These are phyloP conservation scores for Lodderomyces oxycetoniae DNA, from an alignment of 1,139 yeast genomes.

Conservation along the genomic window DNA sequence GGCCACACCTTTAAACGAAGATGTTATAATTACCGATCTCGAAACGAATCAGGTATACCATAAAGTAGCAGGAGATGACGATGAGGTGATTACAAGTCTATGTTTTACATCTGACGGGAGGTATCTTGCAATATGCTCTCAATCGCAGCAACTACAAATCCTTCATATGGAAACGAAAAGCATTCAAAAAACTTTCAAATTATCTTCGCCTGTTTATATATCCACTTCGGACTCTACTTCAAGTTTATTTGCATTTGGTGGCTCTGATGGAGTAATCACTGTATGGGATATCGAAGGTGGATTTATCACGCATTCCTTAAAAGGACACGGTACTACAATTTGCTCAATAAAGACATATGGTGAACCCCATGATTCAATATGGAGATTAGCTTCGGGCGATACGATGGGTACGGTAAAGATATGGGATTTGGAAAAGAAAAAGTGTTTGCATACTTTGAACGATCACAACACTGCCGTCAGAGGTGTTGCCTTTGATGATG, in stretches of 20 bases:
- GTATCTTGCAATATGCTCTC: conserved; percentile 68
- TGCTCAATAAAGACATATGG: conserved; percentile 76
- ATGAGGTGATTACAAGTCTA: conserved; percentile 68
- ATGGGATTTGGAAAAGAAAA: conserved; percentile 88
- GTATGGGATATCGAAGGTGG: conserved; percentile 93
- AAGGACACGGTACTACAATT: conserved; percentile 93
- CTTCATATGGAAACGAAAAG: conserved; percentile 46
- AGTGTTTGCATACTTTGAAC: conserved; percentile 54
- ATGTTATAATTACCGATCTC: conserved; percentile 65
- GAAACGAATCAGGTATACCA: conserved; percentile 54
- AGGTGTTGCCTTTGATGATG: conserved; percentile 62
- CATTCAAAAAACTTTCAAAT: conserved; percentile 50
- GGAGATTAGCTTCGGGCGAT: conserved; percentile 85
- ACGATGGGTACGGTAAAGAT: conserved; percentile 81
- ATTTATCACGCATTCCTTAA: conserved; percentile 79
- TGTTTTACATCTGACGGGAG: conserved; percentile 73
- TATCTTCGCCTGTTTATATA: conserved; percentile 78
- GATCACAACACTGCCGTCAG: conserved; percentile 87
- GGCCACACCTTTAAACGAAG: conserved; percentile 80
- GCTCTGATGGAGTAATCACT: conserved; percentile 87
- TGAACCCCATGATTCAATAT: conserved; percentile 55
- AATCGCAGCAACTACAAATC: conserved; percentile 76
- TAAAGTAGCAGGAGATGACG: conserved; percentile 74
- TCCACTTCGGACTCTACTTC: conserved; percentile 76
- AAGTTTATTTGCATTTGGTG: conserved; percentile 86